Conservation (phyloP, 495 filamentous ascomycete species). For the Astrothelium macrocarpum region DNA sequence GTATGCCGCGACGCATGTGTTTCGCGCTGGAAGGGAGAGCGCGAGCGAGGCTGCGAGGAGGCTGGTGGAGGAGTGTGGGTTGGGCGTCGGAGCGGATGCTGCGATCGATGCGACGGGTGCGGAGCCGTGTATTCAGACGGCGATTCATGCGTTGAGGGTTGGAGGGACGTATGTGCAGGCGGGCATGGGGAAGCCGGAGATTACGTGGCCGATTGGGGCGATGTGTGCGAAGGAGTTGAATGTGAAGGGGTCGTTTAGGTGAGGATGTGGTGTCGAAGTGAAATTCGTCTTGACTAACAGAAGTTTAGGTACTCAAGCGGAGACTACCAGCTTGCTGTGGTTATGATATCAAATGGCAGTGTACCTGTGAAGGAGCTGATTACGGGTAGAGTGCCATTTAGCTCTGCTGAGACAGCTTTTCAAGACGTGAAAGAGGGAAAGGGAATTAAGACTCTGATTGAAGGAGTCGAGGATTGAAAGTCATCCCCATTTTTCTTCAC, state of each 20-base stretch:
- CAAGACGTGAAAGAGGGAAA: constrained; percentile 64
- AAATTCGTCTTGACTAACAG: background rate
- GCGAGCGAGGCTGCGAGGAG: constrained; percentile 53
- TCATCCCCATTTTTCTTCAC: background rate
- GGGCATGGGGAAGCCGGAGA: constrained; percentile 69
- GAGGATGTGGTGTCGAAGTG: background rate
- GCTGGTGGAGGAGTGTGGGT: constrained; percentile 42
- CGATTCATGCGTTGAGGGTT: constrained; percentile 55
- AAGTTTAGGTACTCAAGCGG: constrained; percentile 58
- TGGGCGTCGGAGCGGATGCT: constrained; percentile 57
- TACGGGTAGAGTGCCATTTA: constrained; percentile 57
- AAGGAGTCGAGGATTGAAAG: constrained; percentile 36
- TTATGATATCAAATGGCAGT: constrained; percentile 52
- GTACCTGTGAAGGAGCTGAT: constrained; percentile 65
- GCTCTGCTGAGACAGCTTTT: constrained; percentile 67
- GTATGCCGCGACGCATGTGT: constrained; percentile 58
- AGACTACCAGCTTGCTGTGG: constrained; percentile 69
- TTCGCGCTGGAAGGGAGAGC: constrained; percentile 46
- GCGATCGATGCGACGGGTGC: constrained; percentile 81
- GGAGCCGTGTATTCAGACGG: constrained; percentile 63
- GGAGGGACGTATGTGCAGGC: constrained; percentile 81
- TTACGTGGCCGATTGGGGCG: constrained; percentile 72
- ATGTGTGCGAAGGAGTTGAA: constrained; percentile 75
- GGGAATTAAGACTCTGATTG: constrained; percentile 79
- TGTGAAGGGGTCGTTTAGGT: constrained; percentile 60